Evolutionary conservation across 2,329 filamentous ascomycete genomes (phyloP), one percentile per base, ranked within the genome.

Genomic region (Paraconiothyrium brasiliense): DNA sequence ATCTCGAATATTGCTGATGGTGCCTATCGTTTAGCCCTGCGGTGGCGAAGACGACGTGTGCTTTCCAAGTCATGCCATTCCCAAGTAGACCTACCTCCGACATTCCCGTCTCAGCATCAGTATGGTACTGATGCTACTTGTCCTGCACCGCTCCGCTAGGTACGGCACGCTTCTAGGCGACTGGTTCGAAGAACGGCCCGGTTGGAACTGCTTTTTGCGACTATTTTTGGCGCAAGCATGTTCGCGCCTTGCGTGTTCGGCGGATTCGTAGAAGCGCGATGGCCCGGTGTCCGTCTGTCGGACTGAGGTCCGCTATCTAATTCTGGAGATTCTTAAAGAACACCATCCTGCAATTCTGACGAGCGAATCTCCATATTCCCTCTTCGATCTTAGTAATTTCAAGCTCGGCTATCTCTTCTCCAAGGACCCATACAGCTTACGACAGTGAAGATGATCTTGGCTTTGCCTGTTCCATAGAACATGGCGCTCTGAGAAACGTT

Each of bases 271-370:
- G 52, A 22, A 46, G 39, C 24, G 39, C 39, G n/a, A 44, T 44
- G 37, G 27, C 39, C 39, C 52, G 52, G 52, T 55, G 52, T 55
- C 52, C 52, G 52, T 24, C 39, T 46, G 24, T n/a, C 39, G 52
- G 52, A 34, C 27, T 34, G 41, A 46, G 37, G 27, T 34, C 52
- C 52, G 37, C 39, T 55, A 46, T 55, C 52, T 55, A 44, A 44
- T 34, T 44, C 52, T 55, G 52, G 16, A 27, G n/a, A 39, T 22
- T 9, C 27, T 24, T 7, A 55, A 30, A 10, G 30, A 37, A 54
- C 22, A 54, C 24, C 34, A 20, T 22, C 14, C 39, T 39, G 39
- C 39, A 2, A 55, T 44, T 39, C 52, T 55, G 6, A 46, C 39
- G 34, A 55, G 22, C 22, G 27, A 32, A 14, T 24, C 13, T 24